Percentiles rank a stretch among this genome's conserved stretches.
Conservation (phyloP, 129 eudicot species). For the Flaveria trinervia region DNA sequence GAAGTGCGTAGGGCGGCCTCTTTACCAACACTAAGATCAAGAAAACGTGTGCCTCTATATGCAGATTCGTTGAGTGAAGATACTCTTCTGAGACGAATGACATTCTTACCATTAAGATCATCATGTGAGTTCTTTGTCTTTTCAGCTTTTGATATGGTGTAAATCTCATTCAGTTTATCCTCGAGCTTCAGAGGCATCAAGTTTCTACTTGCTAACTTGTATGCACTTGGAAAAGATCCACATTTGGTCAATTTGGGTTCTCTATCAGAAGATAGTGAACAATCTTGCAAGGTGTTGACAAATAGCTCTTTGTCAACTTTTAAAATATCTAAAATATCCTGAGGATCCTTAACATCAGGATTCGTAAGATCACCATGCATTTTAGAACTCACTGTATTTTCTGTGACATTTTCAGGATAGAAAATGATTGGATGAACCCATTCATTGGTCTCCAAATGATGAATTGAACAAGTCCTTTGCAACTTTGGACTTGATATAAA, state of each 20-base stretch:
- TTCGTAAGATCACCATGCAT: slow-evolving; percentile 20
- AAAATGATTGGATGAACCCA: slow-evolving; percentile 50
- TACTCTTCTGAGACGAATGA: slow-evolving; percentile 40
- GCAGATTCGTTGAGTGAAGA: slow-evolving; percentile 55
- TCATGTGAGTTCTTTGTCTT: slow-evolving; percentile 27
- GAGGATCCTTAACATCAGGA: slow-evolving; percentile 29
- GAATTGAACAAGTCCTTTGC: slow-evolving; percentile 56
- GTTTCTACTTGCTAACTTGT: slow-evolving; percentile 29
- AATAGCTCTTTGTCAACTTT: slow-evolving; percentile 55
- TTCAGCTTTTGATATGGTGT: slow-evolving; percentile 39
- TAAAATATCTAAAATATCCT: slow-evolving; percentile 55
- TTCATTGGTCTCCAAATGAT: slow-evolving; percentile 56
- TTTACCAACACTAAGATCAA: slow-evolving; percentile 39
- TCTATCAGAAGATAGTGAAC: slow-evolving; percentile 21
- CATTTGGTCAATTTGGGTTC: slow-evolving; percentile 56
- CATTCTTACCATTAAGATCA: slow-evolving; percentile 10
- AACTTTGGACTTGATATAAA: slow-evolving; percentile 37
- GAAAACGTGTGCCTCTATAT: slow-evolving; percentile 43
- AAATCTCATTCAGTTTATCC: slow-evolving; percentile 62
- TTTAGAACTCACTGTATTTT: slow-evolving; percentile 22
- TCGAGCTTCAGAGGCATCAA: slow-evolving; percentile 59
- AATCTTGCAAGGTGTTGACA: slow-evolving; percentile 34
- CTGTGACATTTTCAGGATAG: slow-evolving; percentile 33
- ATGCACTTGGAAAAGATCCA: slow-evolving; percentile 66
- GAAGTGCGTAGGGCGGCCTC: slow-evolving; percentile 45